phyloP scores from a whole-genome alignment of 2,329 filamentous ascomycete genomes.

The Fusarium circinatum region DNA sequence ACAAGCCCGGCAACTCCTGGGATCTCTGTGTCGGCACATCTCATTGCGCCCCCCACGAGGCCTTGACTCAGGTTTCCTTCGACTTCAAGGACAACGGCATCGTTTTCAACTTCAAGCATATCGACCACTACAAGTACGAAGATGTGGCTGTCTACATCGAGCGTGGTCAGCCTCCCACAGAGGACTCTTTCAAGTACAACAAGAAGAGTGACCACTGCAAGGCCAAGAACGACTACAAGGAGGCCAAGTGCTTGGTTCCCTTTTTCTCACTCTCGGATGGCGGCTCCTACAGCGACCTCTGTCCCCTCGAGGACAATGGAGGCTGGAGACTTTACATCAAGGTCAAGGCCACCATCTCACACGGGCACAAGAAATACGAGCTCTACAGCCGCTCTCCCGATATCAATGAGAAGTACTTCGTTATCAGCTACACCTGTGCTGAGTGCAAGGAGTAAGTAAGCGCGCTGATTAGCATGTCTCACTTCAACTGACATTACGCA shows the following conservation, averaged over 20 bases:
- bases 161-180: conserved; percentile 32
- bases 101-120: conserved; percentile 38
- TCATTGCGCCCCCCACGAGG: conserved; percentile 38
- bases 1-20: conserved; percentile 38
- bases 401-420: conserved; percentile 40
- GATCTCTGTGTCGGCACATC: conserved; percentile 37
- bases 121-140: conserved; percentile 44
- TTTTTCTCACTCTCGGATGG: conserved; percentile 41
- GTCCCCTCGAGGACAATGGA: conserved; percentile 40
- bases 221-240: conserved; percentile 30
- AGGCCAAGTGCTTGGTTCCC: conserved; percentile 41
- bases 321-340: conserved; percentile 44
- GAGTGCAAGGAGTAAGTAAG: conserved; percentile 39
- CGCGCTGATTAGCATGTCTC: too few relatives aligned
- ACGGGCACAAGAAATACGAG: conserved; percentile 37
- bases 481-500: neutral
- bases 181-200: conserved; percentile 38
- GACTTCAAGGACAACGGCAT: conserved; percentile 42
- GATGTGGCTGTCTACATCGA: conserved; percentile 40
- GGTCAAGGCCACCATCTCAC: conserved; percentile 38
- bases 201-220: conserved; percentile 39
- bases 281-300: conserved; percentile 40
- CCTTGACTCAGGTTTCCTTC: conserved; percentile 39
- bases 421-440: conserved; percentile 42
- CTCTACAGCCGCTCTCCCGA: conserved; percentile 40